phyloP scores from a whole-genome alignment of 2,329 filamentous ascomycete species.

The Fusarium pilosicola region DNA sequence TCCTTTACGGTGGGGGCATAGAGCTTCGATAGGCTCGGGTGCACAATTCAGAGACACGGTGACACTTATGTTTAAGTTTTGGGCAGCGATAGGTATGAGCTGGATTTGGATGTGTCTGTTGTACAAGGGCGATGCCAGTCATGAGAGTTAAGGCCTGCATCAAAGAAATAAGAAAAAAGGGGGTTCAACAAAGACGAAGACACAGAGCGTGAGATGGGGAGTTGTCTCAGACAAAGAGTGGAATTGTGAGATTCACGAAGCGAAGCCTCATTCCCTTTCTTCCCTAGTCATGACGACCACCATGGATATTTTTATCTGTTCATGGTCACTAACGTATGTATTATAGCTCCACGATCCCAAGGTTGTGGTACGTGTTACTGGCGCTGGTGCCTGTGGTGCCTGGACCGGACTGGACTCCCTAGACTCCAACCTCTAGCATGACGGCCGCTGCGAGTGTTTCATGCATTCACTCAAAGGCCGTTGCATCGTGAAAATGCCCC shows the following conservation, averaged over 20 bases:
- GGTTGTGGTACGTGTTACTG: constrained; percentile 29
- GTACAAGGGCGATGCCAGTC: constrained; percentile 37
- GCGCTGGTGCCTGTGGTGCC: constrained; percentile 21
- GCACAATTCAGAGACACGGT: constrained; percentile 11
- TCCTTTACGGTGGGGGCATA: constrained; percentile 9
- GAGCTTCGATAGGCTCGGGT: constrained; percentile 25
- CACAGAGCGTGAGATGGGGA: constrained; percentile 7
- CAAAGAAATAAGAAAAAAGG: constrained; percentile 9
- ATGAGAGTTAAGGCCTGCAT: constrained; percentile 16
- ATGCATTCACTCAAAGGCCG: constrained; percentile 32
- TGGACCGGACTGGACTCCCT: not conserved
- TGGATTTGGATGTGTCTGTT: constrained; percentile 7
- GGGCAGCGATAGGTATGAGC: constrained; percentile 31
- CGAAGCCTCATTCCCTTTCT: constrained; percentile 21
- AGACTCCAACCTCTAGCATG: constrained; percentile 17
- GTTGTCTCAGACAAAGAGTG: constrained; percentile 23
- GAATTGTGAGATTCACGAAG: constrained; percentile 26
- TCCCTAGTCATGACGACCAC: constrained; percentile 2
- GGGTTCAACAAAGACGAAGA: constrained; percentile 10
- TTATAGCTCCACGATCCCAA: constrained; percentile 26
- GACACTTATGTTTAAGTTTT: constrained; percentile 13
- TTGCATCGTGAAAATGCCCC: constrained; percentile 31
- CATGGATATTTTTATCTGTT: constrained; percentile 23
- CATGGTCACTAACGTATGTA: not conserved
- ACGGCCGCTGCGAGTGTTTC: constrained; percentile 33